These are phyloP conservation scores for Fistulinella prunicolor DNA, from an alignment of 768 basidiomycete species.

Conservation along the genomic window DNA sequence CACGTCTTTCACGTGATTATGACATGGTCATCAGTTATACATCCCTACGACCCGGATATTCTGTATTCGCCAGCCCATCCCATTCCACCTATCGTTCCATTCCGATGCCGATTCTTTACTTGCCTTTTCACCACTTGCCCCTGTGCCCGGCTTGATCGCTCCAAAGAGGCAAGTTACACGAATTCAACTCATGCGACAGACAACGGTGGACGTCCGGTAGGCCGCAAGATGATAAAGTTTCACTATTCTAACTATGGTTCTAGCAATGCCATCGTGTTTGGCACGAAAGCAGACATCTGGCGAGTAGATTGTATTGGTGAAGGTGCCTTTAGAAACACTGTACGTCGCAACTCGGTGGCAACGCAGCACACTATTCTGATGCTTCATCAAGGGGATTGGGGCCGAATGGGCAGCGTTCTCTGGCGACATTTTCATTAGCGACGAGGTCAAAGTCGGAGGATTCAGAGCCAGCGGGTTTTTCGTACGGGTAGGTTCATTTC, in stretches of 20 bases:
- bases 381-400: conserved; percentile 51
- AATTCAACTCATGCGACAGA: conserved; percentile 64
- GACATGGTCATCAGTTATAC: conserved; percentile 36
- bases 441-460: conserved; percentile 50
- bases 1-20: not conserved
- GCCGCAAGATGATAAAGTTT: conserved; percentile 4
- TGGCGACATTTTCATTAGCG: conserved; percentile 57
- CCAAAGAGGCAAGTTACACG: conserved; percentile 41
- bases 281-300: conserved; percentile 72
- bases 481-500: conserved; percentile 47
- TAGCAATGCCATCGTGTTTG: conserved; percentile 47
- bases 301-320: conserved; percentile 61
- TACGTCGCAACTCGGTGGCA: conserved; percentile 30
- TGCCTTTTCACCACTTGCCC: conserved; percentile 58
- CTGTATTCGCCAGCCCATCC: conserved; percentile 55
- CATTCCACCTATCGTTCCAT: conserved; percentile 62
- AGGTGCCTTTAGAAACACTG: conserved; percentile 55
- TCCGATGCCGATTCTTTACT: conserved; percentile 56
- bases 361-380: conserved; percentile 4
- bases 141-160: conserved; percentile 34
- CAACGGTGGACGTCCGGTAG: conserved; percentile 60
- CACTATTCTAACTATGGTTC: not conserved
- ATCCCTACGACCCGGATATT: conserved; percentile 61
- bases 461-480: conserved; percentile 65
- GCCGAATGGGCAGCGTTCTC: conserved; percentile 58